Evolutionary conservation across 805 yeast genomes (phyloP).

Genomic region (Ogataea kodamae): DNA sequence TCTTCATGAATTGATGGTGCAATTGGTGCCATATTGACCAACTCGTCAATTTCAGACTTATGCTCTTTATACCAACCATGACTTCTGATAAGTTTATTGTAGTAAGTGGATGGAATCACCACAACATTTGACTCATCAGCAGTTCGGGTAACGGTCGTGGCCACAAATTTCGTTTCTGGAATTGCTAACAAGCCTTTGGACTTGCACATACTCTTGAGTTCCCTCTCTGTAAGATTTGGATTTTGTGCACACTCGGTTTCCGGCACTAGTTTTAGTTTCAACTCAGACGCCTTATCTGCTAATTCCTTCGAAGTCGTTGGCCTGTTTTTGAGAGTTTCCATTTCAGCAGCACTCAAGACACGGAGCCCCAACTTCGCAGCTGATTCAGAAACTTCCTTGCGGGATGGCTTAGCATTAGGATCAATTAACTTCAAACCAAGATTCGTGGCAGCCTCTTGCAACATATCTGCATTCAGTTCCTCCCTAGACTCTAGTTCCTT

Average conservation of each 20-base stretch:
- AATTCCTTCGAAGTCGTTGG: slow-evolving; percentile 33
- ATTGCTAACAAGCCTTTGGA: slow-evolving; percentile 48
- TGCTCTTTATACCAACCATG: slow-evolving; percentile 32
- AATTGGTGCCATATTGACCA: slow-evolving; percentile 10
- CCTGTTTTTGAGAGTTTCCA: slow-evolving; percentile 27
- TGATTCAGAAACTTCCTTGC: slow-evolving; percentile 12
- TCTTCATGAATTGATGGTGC: too few species aligned
- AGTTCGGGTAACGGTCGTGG: slow-evolving; percentile 54
- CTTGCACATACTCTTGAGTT: slow-evolving; percentile 40
- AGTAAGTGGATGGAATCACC: slow-evolving; percentile 62
- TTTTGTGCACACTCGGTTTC: slow-evolving; percentile 24
- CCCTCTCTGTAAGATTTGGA: too few species aligned
- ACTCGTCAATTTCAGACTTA: slow-evolving; percentile 7
- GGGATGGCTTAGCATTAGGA: slow-evolving; percentile 3
- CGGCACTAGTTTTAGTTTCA: slow-evolving; percentile 37
- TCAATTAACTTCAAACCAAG: slow-evolving; percentile 18
- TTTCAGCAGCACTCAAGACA: slow-evolving; percentile 33
- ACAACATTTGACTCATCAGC: slow-evolving; percentile 58
- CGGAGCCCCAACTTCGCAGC: slow-evolving; percentile 33
- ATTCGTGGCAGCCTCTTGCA: slow-evolving; percentile 23
- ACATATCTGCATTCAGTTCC: slow-evolving; percentile 8
- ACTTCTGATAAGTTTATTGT: slow-evolving; percentile 50
- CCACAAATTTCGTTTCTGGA: slow-evolving; percentile 57
- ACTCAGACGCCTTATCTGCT: slow-evolving; percentile 38
- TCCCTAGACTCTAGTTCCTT: slow-evolving; percentile 9